Base-by-base conservation (phyloP, 169 alveolate genomes). In the Babesia divergens region DNA sequence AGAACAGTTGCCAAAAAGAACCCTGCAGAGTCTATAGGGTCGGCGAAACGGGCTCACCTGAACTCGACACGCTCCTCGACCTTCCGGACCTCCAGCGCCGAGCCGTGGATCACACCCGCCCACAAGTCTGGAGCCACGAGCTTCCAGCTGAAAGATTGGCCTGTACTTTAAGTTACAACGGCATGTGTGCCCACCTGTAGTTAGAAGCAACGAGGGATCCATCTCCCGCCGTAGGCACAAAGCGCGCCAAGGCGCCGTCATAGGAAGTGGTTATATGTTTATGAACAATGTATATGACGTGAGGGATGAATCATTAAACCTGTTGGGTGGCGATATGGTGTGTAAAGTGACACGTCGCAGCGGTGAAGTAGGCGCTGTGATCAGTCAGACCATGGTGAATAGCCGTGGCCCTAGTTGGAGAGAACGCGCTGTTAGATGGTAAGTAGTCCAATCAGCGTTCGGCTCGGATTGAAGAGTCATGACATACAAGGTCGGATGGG, bases 131-230 rank as follows among this genome's bases (percentile, higher is more conserved):
- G 14, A 18, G 62, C 84, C 7, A 74, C 76, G 18, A 58, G 37
- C 28, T 18, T n/a, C 84, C 84, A 74, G 50, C 68, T 44, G 47
- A 74, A 74, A 14, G 84, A 74, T 64, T 74, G 84, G 46, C 84
- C 84, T 74, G 52, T n/a, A 31, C 16, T 0, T 58, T 6, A 14
- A 22, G 3, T 13, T 3, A 20, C 54, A n/a, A 8, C 22, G 29
- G 53, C 6, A 18, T 51, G 52, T 14, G 54, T 7, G 22, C 54
- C 18, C 9, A 58, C 68, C 68, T 31, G 68, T 58, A 1, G 68
- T 58, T 3, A 58, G 68, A 0, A 58, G 54, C 16, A 37, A 29
- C 42, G 68, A 58, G 14, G 68, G 68, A 40, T 58, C 68, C 68
- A 58, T 58, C 42, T 40, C 37, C 1, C 68, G 68, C 54, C 40